A percentile compares a stretch with the other conserved stretches of the same genome.
Conservation (phyloP, 164 flowering plant genomes). For the Malania oleifera region DNA sequence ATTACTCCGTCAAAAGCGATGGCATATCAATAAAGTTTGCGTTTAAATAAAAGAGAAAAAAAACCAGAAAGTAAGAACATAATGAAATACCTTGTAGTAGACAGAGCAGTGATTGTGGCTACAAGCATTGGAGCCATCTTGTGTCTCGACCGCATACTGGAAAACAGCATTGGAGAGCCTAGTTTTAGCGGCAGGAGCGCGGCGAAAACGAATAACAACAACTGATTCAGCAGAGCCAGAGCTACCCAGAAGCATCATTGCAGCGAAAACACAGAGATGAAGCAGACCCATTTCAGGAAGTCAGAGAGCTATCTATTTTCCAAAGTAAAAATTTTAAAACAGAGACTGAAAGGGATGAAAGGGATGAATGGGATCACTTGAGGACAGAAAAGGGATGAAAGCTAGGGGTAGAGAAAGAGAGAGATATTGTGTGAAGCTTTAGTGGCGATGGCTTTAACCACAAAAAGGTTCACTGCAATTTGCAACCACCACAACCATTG, state of each 20-base stretch:
- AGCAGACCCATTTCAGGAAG: slow-evolving; percentile 25
- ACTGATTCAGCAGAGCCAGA: slow-evolving; percentile 25
- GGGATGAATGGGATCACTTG: slow-evolving; percentile 1
- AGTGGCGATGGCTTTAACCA: neutral
- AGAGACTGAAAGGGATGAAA: neutral
- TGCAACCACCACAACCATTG: slow-evolving; percentile 33
- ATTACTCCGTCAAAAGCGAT: too few species aligned
- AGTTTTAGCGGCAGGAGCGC: slow-evolving; percentile 33
- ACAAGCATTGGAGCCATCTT: slow-evolving; percentile 36
- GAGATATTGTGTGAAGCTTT: too few species aligned
- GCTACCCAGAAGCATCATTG: slow-evolving; percentile 13
- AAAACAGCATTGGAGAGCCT: slow-evolving; percentile 40
- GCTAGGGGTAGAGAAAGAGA: too few species aligned
- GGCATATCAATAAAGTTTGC: too few species aligned
- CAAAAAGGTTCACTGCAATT: neutral
- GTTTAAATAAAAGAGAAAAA: too few species aligned
- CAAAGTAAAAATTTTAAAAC: slow-evolving; percentile 18
- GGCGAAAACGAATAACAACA: slow-evolving; percentile 30
- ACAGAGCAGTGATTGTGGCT: slow-evolving; percentile 31
- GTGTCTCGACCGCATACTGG: slow-evolving; percentile 24
- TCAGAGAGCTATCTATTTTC: slow-evolving; percentile 6
- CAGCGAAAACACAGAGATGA: slow-evolving; percentile 13
- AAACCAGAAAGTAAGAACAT: too few species aligned
- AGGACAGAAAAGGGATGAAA: too few species aligned
- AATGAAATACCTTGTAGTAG: slow-evolving; percentile 45